phyloP scores from a whole-genome alignment of 78 protist genomes.

The Dictyostelium purpureum region DNA sequence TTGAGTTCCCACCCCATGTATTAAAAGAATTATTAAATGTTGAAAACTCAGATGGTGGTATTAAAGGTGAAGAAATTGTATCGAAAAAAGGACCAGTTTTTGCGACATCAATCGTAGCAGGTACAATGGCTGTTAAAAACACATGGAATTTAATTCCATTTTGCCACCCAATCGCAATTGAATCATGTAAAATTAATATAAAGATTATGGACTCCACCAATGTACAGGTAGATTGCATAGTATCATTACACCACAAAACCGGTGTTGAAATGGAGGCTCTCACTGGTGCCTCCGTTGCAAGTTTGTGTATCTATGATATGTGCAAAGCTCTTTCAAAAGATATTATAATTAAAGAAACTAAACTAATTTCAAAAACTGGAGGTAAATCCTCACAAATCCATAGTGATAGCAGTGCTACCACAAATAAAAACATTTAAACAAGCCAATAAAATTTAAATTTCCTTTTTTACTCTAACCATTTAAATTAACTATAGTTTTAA shows the following conservation, averaged over 20 bases:
- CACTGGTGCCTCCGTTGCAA: conserved; percentile 81
- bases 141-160: conserved; percentile 86
- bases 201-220: neutral
- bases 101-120: conserved; percentile 86
- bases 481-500: too few species aligned
- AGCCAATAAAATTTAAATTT: neutral
- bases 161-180: conserved; percentile 88
- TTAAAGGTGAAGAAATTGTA: neutral
- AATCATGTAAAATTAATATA: conserved; percentile 37
- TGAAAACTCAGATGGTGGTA: neutral
- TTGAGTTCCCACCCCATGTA: conserved; percentile 36
- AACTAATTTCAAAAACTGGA: conserved; percentile 81
- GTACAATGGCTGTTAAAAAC: conserved; percentile 89
- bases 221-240: conserved; percentile 29
- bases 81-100: conserved; percentile 88
- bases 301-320: conserved; percentile 91
- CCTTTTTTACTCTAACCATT: neutral
- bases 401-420: too few species aligned
- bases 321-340: conserved; percentile 83
- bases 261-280: conserved; percentile 96
- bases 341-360: conserved; percentile 71
- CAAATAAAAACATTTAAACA: too few species aligned
- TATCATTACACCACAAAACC: conserved; percentile 33
- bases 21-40: conserved; percentile 6
- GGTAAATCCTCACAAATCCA: conserved; percentile 85